phyloP scores from a whole-genome alignment of 257 asterid species.

The Anisodus acutangulus region DNA sequence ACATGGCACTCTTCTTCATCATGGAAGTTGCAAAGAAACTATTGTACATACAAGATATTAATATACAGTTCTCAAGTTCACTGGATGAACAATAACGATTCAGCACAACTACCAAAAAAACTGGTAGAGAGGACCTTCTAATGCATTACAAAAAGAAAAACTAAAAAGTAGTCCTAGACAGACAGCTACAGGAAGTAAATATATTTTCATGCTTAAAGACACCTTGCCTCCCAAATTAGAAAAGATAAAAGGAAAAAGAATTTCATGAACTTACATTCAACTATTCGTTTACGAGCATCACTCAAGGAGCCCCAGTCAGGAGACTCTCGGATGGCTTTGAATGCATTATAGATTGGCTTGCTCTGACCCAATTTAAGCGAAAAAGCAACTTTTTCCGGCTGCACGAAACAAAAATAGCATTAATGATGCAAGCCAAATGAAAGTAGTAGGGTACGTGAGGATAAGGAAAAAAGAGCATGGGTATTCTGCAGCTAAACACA shows the following conservation, averaged over 20 bases:
- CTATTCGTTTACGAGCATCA: constrained; percentile 91
- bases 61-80: constrained; percentile 13
- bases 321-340: constrained; percentile 78
- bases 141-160: neutral
- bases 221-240: neutral
- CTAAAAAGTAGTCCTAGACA: neutral
- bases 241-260: constrained; percentile 22
- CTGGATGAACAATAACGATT: neutral
- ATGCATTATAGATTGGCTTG: constrained; percentile 89
- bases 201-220: neutral
- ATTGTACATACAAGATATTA: neutral
- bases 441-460: neutral
- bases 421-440: neutral
- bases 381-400: constrained; percentile 95
- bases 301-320: constrained; percentile 74
- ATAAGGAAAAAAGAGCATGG: neutral
- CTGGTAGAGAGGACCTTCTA: neutral
- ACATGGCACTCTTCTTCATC: neutral
- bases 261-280: constrained; percentile 61
- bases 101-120: neutral
- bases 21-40: neutral
- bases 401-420: constrained; percentile 33
- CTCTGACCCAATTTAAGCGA: constrained; percentile 89
- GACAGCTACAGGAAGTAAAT: neutral
- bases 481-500: neutral